These are phyloP conservation scores for Tanacetum coccineum DNA, from an alignment of 129 eudicot genomes.

Conservation along the genomic window DNA sequence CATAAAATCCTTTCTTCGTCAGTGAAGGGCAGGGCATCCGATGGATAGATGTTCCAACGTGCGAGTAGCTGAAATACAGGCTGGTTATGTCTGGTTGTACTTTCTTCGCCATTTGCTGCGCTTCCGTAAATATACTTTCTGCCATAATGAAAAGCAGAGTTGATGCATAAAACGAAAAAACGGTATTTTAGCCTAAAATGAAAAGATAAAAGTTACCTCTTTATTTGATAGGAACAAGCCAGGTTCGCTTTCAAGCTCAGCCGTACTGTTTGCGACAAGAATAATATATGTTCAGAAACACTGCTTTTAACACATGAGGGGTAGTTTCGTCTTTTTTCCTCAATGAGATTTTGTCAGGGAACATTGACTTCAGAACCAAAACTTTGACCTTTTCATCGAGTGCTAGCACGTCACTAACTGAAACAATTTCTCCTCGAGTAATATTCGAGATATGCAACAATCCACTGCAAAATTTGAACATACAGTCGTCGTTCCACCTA, in stretches of 20 bases:
- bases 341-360: constrained; percentile 84
- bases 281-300: too few species aligned
- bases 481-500: constrained; percentile 74
- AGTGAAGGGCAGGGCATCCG: constrained; percentile 39
- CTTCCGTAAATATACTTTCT: constrained; percentile 89
- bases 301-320: neutral
- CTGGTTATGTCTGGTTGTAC: constrained; percentile 55
- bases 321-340: constrained; percentile 42
- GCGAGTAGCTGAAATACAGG: constrained; percentile 33
- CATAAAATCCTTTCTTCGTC: constrained; percentile 63
- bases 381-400: constrained; percentile 83
- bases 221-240: constrained; percentile 73
- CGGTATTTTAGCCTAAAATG: constrained; percentile 7
- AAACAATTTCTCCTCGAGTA: constrained; percentile 48
- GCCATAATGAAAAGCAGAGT: constrained; percentile 13
- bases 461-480: constrained; percentile 76
- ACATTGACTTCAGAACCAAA: constrained; percentile 75
- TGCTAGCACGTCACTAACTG: constrained; percentile 53
- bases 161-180: neutral
- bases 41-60: constrained; percentile 46
- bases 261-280: constrained; percentile 54
- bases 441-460: constrained; percentile 85
- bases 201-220: constrained; percentile 47
- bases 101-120: constrained; percentile 87
- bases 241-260: constrained; percentile 90